Conservation (phyloP, 148 eudicot species). For the Silene latifolia region DNA sequence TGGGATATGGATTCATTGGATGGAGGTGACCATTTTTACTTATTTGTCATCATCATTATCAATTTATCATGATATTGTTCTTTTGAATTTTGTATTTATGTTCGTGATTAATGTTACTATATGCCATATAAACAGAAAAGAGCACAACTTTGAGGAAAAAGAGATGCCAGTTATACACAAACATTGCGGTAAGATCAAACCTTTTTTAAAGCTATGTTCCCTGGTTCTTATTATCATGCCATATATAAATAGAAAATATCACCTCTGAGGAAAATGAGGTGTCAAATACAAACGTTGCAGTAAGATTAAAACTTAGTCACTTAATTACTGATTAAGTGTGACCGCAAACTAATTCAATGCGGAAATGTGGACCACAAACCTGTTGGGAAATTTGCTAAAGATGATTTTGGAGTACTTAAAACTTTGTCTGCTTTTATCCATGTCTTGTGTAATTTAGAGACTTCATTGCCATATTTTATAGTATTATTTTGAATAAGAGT, state of each 20-base stretch:
- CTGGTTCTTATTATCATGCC: background rate
- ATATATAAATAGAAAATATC: constrained; percentile 42
- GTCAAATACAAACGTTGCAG: constrained; percentile 73
- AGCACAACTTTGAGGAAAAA: constrained; percentile 51
- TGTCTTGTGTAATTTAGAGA: background rate
- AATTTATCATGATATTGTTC: background rate
- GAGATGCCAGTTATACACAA: constrained; percentile 69
- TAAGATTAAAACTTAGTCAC: constrained; percentile 30
- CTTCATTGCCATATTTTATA: too few relatives aligned
- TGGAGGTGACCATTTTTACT: constrained; percentile 43
- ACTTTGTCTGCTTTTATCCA: background rate
- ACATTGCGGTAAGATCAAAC: constrained; percentile 58
- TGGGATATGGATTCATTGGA: constrained; percentile 71
- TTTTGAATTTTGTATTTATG: background rate
- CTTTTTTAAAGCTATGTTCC: background rate
- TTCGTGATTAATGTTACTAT: constrained; percentile 1
- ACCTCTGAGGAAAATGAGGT: constrained; percentile 57
- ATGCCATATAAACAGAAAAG: constrained; percentile 39
- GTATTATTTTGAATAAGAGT: too few relatives aligned
- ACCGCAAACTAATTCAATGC: background rate
- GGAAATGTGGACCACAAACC: too few relatives aligned
- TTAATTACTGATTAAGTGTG: too few relatives aligned
- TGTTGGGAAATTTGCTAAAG: too few relatives aligned
- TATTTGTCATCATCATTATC: background rate
- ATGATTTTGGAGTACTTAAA: too few relatives aligned